These are phyloP conservation scores for Solanum virginianum DNA, from an alignment of 257 asterid species.

Conservation along the genomic window DNA sequence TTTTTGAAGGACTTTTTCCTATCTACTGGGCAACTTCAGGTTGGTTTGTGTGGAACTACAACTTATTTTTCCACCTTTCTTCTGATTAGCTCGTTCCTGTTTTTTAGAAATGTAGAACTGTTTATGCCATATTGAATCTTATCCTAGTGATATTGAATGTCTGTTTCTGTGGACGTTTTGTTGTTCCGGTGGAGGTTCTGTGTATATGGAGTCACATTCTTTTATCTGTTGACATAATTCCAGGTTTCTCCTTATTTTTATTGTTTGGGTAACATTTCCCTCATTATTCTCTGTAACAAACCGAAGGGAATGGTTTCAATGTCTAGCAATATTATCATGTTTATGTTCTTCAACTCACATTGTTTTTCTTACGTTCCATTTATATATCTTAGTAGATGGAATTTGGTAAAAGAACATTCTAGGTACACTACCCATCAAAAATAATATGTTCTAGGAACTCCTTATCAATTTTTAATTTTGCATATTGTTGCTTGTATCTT, in stretches of 20 bases:
- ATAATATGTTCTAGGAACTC: background rate
- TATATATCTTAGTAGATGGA: background rate
- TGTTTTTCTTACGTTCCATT: background rate
- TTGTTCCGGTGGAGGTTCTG: background rate
- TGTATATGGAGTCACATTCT: background rate
- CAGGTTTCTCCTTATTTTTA: background rate
- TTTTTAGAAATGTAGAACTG: background rate
- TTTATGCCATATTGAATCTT: background rate
- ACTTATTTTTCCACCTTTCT: background rate
- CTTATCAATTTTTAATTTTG: background rate
- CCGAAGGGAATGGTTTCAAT: background rate
- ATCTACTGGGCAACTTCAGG: conserved; percentile 91
- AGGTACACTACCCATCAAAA: background rate
- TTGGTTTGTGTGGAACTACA: conserved; percentile 15
- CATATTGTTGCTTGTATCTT: background rate
- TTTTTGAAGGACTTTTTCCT: conserved; percentile 78
- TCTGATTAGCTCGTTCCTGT: background rate
- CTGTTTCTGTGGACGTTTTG: background rate
- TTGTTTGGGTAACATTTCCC: background rate
- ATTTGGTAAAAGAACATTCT: background rate
- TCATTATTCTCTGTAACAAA: background rate
- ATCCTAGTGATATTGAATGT: background rate
- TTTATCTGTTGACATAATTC: background rate
- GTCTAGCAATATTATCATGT: background rate
- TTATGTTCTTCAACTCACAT: background rate